Conservation (phyloP, 306 rosid species). For the Psophocarpus tetragonolobus region DNA sequence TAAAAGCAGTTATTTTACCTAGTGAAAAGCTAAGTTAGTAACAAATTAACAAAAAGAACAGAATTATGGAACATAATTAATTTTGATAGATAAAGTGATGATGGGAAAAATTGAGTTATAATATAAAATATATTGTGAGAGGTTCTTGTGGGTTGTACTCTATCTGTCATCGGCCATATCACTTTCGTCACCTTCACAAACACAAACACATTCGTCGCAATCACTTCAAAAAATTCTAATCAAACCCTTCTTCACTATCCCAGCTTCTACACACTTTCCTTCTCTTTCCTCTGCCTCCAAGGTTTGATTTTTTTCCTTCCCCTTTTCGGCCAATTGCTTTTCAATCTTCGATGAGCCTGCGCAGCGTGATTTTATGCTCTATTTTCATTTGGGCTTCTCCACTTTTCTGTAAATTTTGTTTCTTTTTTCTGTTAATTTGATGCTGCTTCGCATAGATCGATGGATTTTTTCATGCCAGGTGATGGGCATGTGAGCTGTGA, state of each 20-base stretch:
- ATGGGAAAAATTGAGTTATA: not conserved
- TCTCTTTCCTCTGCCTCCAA: not conserved
- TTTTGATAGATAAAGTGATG: not conserved
- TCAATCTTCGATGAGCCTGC: not conserved
- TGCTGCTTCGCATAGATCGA: not conserved
- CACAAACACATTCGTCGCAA: not conserved
- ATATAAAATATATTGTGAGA: not conserved
- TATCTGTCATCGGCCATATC: constrained; percentile 25
- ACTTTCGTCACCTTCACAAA: constrained; percentile 27
- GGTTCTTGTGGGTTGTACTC: constrained; percentile 24
- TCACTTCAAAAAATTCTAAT: not conserved
- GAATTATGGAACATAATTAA: no score
- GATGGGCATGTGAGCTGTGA: not conserved
- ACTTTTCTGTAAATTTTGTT: not conserved
- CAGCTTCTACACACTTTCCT: not conserved
- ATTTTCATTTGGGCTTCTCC: constrained; percentile 16
- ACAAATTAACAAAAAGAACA: no score
- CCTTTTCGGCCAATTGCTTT: constrained; percentile 13
- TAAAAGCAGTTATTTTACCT: no score
- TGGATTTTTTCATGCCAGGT: not conserved
- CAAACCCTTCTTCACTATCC: not conserved
- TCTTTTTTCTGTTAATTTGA: not conserved
- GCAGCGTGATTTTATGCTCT: not conserved
- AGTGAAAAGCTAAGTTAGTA: no score
- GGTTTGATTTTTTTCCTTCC: constrained; percentile 26